A percentile compares a stretch with the other conserved stretches of the same genome.
Evolutionary conservation across 305 asterid species (phyloP).

Genomic region (Solanum aculeatissimum): DNA sequence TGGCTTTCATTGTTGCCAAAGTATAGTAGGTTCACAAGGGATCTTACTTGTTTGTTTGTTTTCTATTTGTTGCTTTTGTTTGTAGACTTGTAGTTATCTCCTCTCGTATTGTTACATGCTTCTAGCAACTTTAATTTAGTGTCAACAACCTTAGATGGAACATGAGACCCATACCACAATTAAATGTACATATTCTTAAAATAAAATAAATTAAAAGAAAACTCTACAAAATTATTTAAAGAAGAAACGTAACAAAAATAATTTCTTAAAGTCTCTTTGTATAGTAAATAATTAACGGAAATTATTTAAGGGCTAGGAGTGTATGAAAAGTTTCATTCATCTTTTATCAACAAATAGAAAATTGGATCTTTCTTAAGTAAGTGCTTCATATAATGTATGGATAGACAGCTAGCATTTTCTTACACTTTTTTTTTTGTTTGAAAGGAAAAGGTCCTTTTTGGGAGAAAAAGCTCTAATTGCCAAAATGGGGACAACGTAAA

Average conservation of each 20-base stretch:
- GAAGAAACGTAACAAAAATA: neutral
- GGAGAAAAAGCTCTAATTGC: neutral
- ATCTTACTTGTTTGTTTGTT: neutral
- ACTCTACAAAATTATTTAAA: neutral
- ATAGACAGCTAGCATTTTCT: neutral
- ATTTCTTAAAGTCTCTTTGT: neutral
- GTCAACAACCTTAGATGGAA: neutral
- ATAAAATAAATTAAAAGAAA: neutral
- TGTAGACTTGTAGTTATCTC: neutral
- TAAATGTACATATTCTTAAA: neutral
- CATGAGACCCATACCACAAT: neutral
- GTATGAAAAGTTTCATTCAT: neutral
- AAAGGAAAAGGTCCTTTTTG: neutral
- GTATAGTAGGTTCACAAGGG: neutral
- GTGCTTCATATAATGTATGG: neutral
- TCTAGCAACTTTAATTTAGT: neutral
- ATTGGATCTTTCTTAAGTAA: neutral
- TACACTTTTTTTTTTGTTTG: neutral
- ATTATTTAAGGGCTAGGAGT: neutral
- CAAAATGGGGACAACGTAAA: neutral
- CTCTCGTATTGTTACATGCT: neutral
- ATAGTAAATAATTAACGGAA: neutral
- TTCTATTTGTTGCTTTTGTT: neutral
- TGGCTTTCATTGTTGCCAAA: neutral
- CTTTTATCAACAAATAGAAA: neutral